Base-by-base conservation (phyloP, 345 rosid genomes). In the Syzygium aqueum region DNA sequence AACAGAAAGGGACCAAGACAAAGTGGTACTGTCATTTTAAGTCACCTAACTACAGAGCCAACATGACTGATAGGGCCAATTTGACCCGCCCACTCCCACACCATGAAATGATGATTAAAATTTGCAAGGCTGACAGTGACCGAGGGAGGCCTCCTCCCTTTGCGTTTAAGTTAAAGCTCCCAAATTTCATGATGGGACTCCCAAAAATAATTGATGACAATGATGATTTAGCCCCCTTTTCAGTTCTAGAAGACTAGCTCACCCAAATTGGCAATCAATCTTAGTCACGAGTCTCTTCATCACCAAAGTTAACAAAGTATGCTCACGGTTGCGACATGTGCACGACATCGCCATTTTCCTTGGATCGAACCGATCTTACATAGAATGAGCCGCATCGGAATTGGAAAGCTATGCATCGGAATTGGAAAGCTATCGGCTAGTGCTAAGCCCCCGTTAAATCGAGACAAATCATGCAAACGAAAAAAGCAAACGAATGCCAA, bases 131-230 rank as follows among this genome's bases (percentile, higher is more conserved):
- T 37, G 80, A 73, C 80, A 37, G 33, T 37, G 80, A 73, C 9
- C 2, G 80, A 13, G 27, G 25, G 59, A 3, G 27, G 25, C 49
- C 27, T 73, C 49, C 27, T 73, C 80, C 19, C 80, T 73, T 73
- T 37, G 49, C 49, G 22, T 73, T 73, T 9, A 73, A 33, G 80
- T 37, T 73, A 73, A 73, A 73, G 80, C 80, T 73, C 37, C 23
- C 2, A 37, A 37, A 37, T 73, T 37, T 73, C 80, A 37, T 9
- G 13, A 33, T 9, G 46, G 40, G 40, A 30, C 77, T 28, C 33
- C 5, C 0, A 27, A n/a, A n/a, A 0, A 61, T 6, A 23, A 8
- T 43, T 43, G 46, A 6, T 5, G 17, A 30, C 8, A 61, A 3
- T 0, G 15, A 63, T 63, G 11, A 63, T 63, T 8, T 15, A 3